Evolutionary conservation across 768 basidiomycete genomes (phyloP), one percentile per base, ranked within the genome.

Genomic region (Suillus variegatus): DNA sequence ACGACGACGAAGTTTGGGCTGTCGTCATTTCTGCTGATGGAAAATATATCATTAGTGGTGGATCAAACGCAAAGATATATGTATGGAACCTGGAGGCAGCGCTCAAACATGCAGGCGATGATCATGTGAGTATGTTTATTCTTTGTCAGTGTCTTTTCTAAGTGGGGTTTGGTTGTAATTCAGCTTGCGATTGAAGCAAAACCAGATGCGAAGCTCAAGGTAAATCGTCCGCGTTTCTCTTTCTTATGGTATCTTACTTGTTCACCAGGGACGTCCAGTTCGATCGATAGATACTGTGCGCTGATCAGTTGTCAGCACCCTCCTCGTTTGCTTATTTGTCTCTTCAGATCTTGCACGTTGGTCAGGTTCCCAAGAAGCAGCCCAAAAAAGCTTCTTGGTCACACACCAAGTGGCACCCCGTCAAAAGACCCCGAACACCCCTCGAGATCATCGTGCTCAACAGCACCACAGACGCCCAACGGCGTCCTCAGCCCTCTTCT

Each of bases 11-110:
- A 76, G 85, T 97, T 0, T 81, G 82, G 85, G 32, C 32, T 7
- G 81, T 97, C 3, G 92, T 94, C 3, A 71, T 95, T 46, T 94
- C 91, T 69, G 81, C 84, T 3, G 94, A 97, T 77, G 94, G 91
- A 13, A 88, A 84, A 71, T 86, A 88, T 62, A 81, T 97, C 6
- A 92, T 88, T 3, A 94, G 90, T 70, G 94, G 87, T 14, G 94
- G 95, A 0, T 85, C 84, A 70, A 95, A 97, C 74, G 82, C 86
- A 65, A 80, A 84, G 43, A 77, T 97, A 1, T 88, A 91, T 4
- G 84, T 94, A 0, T 97, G 95, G 95, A 88, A 94, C 69, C 85
- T 82, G 10, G 86, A 87, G 76, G 61, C 28, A 32, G 46, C 9
- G 8, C 22, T 61, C 6, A 16, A 25, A 16, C 25, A 28, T 6